phyloP scores from a whole-genome alignment of 2,329 filamentous ascomycete genomes.

The Graphilbum fragrans region DNA sequence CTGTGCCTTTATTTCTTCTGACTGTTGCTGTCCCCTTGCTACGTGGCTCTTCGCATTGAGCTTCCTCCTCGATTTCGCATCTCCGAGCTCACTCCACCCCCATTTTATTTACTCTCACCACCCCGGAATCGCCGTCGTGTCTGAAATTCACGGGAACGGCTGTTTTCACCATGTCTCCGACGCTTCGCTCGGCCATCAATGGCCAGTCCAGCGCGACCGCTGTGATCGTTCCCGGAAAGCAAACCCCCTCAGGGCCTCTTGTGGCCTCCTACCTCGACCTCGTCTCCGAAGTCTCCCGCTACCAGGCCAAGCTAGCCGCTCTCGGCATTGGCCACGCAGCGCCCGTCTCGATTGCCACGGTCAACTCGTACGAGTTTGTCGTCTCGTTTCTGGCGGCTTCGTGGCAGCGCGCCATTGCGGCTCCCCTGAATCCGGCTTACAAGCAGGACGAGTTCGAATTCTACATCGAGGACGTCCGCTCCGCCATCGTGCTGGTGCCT shows the following conservation, averaged over 20 bases:
- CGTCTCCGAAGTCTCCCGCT: slow-evolving; percentile 49
- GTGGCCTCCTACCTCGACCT: slow-evolving; percentile 61
- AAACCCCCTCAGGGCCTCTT: slow-evolving; percentile 27
- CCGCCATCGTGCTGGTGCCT: slow-evolving; percentile 65
- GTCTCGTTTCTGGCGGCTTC: slow-evolving; percentile 74
- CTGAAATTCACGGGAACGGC: no score
- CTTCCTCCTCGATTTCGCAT: no score
- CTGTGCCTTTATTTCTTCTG: no score
- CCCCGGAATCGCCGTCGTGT: no score
- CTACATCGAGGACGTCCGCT: slow-evolving; percentile 79
- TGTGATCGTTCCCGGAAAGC: slow-evolving; percentile 55
- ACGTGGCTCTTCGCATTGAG: no score
- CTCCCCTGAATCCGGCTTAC: slow-evolving; percentile 78
- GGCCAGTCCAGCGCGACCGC: slow-evolving; percentile 38
- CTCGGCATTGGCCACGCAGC: slow-evolving; percentile 58
- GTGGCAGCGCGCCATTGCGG: slow-evolving; percentile 75
- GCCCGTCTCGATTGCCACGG: slow-evolving; percentile 70
- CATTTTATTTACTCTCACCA: no score
- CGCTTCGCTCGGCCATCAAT: slow-evolving; percentile 38
- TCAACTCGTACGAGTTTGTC: slow-evolving; percentile 82
- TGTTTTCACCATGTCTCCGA: slow-evolving; percentile 25
- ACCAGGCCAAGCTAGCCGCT: slow-evolving; percentile 66
- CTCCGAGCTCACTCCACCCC: no score
- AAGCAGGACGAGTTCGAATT: slow-evolving; percentile 88
- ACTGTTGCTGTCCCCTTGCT: no score